Conservation (phyloP, 176 grass and related monocot genomes). For the Thalia dealbata region DNA sequence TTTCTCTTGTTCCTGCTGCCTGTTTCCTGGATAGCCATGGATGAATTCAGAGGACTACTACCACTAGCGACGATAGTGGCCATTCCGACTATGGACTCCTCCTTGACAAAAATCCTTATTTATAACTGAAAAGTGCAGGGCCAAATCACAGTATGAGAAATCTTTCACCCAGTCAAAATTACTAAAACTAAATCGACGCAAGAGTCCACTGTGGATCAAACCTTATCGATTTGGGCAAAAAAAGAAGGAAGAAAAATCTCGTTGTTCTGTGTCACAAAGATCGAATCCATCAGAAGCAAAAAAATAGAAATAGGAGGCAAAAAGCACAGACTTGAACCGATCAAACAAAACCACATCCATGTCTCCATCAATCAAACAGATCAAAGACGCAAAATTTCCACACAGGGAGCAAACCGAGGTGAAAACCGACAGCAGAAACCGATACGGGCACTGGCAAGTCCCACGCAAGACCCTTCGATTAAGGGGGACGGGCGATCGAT, state of each 20-base stretch:
- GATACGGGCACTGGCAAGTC: not conserved
- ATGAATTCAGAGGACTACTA: conserved; percentile 22
- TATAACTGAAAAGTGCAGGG: not conserved
- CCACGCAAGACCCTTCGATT: not conserved
- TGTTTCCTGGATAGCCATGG: conserved; percentile 48
- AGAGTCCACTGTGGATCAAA: not conserved
- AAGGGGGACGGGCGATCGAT: not conserved
- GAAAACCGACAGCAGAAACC: not conserved
- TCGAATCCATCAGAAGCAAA: not conserved
- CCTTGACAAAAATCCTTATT: conserved; percentile 11
- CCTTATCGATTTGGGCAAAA: not conserved
- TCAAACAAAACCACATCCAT: not conserved
- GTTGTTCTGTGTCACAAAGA: not conserved
- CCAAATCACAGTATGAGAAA: not conserved
- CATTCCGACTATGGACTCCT: conserved; percentile 17
- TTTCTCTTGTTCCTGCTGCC: conserved; percentile 89
- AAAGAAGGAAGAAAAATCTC: too few species aligned
- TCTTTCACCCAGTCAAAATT: not conserved
- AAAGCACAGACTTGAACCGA: not conserved
- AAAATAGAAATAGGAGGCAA: not conserved
- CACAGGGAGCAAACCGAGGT: not conserved
- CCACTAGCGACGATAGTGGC: conserved; percentile 28
- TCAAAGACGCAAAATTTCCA: not conserved
- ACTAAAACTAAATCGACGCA: not conserved
- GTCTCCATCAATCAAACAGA: not conserved